Base-by-base conservation (phyloP, 139 green algal genomes). In the Micromonas commoda region DNA sequence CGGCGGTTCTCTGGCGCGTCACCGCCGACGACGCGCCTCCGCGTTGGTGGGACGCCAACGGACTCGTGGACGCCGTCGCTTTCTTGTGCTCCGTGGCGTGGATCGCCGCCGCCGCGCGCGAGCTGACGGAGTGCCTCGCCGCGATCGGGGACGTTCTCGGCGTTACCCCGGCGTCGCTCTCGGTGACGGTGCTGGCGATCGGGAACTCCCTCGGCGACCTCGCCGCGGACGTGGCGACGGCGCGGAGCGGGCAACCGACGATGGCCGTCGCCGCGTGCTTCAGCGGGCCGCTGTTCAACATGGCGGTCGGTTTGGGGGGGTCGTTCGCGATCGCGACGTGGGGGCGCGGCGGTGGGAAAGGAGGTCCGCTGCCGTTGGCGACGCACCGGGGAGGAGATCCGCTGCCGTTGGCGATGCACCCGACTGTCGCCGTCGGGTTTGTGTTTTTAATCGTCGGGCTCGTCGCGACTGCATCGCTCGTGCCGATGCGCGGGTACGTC, bases 161-260 rank as follows among this genome's bases (percentile, higher is more conserved):
- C 3, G 78, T 87, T 26, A 61, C 72, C 63, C 70, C 77, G 3
- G 53, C 69, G 3, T 13, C 87, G 0, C 70, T 89, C 23, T 85
- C 78, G 16, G 65, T 88, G 32, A 89, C 85, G 1, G 77, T 89
- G 34, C 81, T 89, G 19, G 85, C 85, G 24, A 89, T 85, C 85
- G 85, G 85, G n/a, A 89, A 89, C 78, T 89, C 85, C 16, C 79
- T 89, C 26, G 85, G 85, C 16, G 85, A 89, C 33, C 66, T 85
- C 2, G 79, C 85, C 26, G 54, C 84, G 29, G 87, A 89, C 70
- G 52, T 86, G 2, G 71, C 80, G 32, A 82, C 89, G 4, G 85
- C 85, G 19, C 71, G 35, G 16, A 68, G 79, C 19, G 64, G 57
- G 3, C 37, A 72, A 13, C 64, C 81, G 38, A 71, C 83, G 24